Percentiles rank a stretch among this genome's conserved stretches.
These are phyloP conservation scores for Daldinia caldariorum DNA, from an alignment of 495 filamentous ascomycete genomes.

Conservation along the genomic window DNA sequence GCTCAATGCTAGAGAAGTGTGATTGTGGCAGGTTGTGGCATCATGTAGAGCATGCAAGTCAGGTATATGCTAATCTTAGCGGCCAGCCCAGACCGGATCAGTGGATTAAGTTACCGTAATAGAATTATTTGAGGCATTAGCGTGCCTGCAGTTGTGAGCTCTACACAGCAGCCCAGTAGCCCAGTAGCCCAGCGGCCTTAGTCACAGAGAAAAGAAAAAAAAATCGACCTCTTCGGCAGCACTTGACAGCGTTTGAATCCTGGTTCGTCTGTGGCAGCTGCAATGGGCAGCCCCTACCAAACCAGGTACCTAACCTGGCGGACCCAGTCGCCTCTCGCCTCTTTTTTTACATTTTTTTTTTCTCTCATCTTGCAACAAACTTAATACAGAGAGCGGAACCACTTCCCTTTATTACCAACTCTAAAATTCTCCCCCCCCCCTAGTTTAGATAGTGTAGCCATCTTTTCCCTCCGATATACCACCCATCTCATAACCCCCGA, in stretches of 20 bases:
- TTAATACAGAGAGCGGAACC: constrained; percentile 34
- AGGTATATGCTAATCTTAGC: constrained; percentile 22
- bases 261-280: constrained; percentile 30
- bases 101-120: constrained; percentile 25
- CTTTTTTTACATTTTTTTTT: constrained; percentile 12
- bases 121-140: constrained; percentile 27
- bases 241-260: constrained; percentile 8
- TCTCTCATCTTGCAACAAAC: constrained; percentile 8
- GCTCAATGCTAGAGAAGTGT: constrained; percentile 22
- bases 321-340: constrained; percentile 36
- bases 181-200: background rate
- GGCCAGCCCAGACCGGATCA: constrained; percentile 36
- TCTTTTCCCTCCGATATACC: constrained; percentile 43
- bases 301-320: constrained; percentile 18
- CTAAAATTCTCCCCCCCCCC: constrained; percentile 36
- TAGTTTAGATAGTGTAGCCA: constrained; percentile 28
- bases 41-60: constrained; percentile 22
- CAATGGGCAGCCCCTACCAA: constrained; percentile 27
- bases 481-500: constrained; percentile 46
- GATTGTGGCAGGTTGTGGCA: constrained; percentile 13
- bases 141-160: constrained; percentile 28
- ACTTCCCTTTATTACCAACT: constrained; percentile 35
- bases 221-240: constrained; percentile 3
- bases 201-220: background rate
- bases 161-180: constrained; percentile 1